These are phyloP conservation scores for Colletotrichum simmondsii DNA, from an alignment of 2,329 filamentous ascomycete genomes.

Conservation along the genomic window DNA sequence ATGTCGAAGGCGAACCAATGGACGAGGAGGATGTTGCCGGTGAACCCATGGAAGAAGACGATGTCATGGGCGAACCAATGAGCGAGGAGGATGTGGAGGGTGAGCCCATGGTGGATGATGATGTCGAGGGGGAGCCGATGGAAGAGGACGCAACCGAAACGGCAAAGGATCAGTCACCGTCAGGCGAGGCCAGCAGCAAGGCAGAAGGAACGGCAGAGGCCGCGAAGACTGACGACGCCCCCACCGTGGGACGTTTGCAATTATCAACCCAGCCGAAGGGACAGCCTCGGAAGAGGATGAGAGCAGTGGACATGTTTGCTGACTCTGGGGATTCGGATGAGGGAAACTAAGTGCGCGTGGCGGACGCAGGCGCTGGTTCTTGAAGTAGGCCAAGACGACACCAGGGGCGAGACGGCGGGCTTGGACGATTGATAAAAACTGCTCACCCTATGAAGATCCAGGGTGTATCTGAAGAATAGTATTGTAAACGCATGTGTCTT, in stretches of 20 bases:
- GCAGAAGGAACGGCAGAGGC: slow-evolving; percentile 30
- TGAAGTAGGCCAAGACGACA: background rate
- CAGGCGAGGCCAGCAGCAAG: slow-evolving; percentile 15
- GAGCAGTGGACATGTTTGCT: slow-evolving; percentile 89
- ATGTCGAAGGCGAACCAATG: slow-evolving; percentile 49
- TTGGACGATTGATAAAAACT: slow-evolving; percentile 20
- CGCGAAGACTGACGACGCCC: slow-evolving; percentile 29
- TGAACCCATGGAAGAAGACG: slow-evolving; percentile 54
- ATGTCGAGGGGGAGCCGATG: slow-evolving; percentile 60
- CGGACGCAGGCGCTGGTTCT: background rate
- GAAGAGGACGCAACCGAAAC: slow-evolving; percentile 51
- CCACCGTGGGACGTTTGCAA: slow-evolving; percentile 35
- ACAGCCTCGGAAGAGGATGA: slow-evolving; percentile 70
- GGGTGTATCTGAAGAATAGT: slow-evolving; percentile 15
- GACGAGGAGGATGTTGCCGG: slow-evolving; percentile 61
- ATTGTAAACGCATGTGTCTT: slow-evolving; percentile 19
- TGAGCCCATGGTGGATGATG: slow-evolving; percentile 56
- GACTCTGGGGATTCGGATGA: slow-evolving; percentile 71
- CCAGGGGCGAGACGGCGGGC: slow-evolving; percentile 11
- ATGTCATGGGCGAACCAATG: slow-evolving; percentile 53
- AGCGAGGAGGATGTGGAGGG: slow-evolving; percentile 53
- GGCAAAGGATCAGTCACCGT: slow-evolving; percentile 20
- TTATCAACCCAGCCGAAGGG: slow-evolving; percentile 39
- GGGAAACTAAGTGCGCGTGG: slow-evolving; percentile 35
- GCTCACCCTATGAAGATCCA: slow-evolving; percentile 21